phyloP scores from a whole-genome alignment of 192 early-diverging fungal genomes.

The Funneliformis geosporum region DNA sequence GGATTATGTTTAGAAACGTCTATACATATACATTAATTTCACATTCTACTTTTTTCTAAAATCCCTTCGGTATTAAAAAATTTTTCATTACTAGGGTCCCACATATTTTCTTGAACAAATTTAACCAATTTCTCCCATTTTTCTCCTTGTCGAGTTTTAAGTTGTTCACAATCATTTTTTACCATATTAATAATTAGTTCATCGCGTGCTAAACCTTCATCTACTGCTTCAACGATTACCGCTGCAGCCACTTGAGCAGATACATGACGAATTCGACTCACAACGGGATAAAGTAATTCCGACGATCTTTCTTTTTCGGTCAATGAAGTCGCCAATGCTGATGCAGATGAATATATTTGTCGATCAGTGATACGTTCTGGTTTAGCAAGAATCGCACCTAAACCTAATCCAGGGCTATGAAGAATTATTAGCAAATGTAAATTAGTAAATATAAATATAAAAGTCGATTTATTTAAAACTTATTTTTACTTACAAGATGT shows the following conservation, averaged over 20 bases:
- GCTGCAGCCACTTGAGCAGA: constrained; percentile 79
- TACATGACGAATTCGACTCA: constrained; percentile 85
- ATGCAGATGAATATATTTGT: constrained; percentile 82
- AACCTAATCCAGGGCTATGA: constrained; percentile 79
- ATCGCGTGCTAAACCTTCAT: constrained; percentile 61
- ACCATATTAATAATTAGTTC: constrained; percentile 50
- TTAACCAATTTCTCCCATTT: constrained; percentile 13
- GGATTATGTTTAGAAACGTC: too few species aligned
- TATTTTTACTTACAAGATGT: constrained; percentile 70
- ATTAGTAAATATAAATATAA: neutral
- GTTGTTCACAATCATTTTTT: constrained; percentile 28
- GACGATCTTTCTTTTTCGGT: constrained; percentile 65
- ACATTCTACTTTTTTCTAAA: neutral
- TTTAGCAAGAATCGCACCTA: constrained; percentile 79
- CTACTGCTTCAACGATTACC: constrained; percentile 71
- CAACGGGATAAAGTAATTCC: constrained; percentile 80
- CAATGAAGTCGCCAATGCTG: constrained; percentile 75
- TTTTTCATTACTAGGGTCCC: constrained; percentile 36
- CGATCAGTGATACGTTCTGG: constrained; percentile 70
- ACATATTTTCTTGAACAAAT: constrained; percentile 54
- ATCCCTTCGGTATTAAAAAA: neutral
- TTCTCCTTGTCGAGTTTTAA: neutral
- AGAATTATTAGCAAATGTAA: neutral
- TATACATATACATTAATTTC: too few species aligned
- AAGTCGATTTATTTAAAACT: constrained; percentile 14